A percentile compares a stretch with the other conserved stretches of the same genome.
phyloP scores from a whole-genome alignment of 2,329 filamentous ascomycete genomes.

The Apiospora phragmitis region DNA sequence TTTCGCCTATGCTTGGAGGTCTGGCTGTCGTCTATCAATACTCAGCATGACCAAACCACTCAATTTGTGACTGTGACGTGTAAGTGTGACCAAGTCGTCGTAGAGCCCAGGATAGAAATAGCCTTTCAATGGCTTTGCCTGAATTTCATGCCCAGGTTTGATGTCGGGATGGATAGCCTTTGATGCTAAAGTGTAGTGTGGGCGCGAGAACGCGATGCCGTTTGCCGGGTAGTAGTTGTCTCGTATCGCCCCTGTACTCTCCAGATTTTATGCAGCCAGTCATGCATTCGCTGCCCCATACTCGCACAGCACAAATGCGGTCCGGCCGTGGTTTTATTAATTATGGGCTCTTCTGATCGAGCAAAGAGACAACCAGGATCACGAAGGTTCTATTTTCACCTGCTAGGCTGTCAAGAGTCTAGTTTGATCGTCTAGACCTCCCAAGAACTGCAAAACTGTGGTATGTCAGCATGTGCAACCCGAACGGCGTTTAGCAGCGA shows the following conservation, averaged over 20 bases:
- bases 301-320: not conserved
- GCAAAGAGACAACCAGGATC: not conserved
- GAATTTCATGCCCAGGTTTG: not conserved
- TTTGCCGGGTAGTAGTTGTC: not conserved
- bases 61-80: not conserved
- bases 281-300: not conserved
- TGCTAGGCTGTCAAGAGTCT: not conserved
- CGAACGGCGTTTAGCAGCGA: not conserved
- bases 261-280: not conserved
- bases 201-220: not conserved
- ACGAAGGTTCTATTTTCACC: not conserved
- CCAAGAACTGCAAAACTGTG: not conserved
- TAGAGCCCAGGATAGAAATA: not conserved
- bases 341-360: no score
- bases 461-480: not conserved
- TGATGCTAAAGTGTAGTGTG: not conserved
- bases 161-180: not conserved
- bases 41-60: not conserved
- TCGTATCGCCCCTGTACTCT: not conserved
- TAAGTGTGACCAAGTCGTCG: not conserved
- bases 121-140: not conserved
- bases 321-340: not conserved
- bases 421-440: conserved; percentile 1
- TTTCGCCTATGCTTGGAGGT: not conserved
- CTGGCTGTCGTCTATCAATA: not conserved